Base-by-base conservation (phyloP, 257 asterid genomes). In the Jasminum sambac region DNA sequence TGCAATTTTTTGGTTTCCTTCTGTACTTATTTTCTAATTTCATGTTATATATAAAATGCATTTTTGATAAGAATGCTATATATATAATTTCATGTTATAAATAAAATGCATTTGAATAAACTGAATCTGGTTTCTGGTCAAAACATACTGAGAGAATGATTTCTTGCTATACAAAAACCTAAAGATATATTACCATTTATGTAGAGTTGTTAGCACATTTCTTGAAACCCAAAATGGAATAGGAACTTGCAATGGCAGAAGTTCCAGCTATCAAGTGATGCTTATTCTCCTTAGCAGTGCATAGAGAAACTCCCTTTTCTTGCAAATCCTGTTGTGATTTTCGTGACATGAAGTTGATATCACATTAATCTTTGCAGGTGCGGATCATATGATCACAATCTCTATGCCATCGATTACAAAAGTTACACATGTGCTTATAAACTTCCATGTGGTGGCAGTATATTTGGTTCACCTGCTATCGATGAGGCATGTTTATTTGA, bases 371-470 rank as follows among this genome's bases (percentile, higher is more conserved):
- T 59, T 76, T 78, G 72, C 90, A 92, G 98, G 98, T 90, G 98
- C 73, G 98, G 98, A 72, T 93, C 98, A 26, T 88, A 93, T 58
- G 97, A 90, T 76, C 98, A 89, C 71, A 77, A 86, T 77, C 83
- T 93, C 26, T 93, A 93, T 77, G 97, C 97, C 63, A 86, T 93
- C 71, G 96, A 93, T 79, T 93, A 93, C 87, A 81, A 65, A 80
- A 84, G 69, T 50, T 82, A 85, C 82, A 76, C 77, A 72, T 90
- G 98, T 76, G 68, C 75, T 59, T 89, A 76, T 76, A 87, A 80
- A 80, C 78, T 89, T 77, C 81, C 73, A 26, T 93, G 97, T 43
- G 94, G 96, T 69, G 97, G 98, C 72, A 93, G 97, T 76, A 80
- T 93, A 84, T 93, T 87, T 63, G 89, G 98, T 78, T 82, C 98